Percentiles rank a stretch among this genome's conserved stretches.
Conservation (phyloP, 73 alveolate species). For the Paramecium bursaria region DNA sequence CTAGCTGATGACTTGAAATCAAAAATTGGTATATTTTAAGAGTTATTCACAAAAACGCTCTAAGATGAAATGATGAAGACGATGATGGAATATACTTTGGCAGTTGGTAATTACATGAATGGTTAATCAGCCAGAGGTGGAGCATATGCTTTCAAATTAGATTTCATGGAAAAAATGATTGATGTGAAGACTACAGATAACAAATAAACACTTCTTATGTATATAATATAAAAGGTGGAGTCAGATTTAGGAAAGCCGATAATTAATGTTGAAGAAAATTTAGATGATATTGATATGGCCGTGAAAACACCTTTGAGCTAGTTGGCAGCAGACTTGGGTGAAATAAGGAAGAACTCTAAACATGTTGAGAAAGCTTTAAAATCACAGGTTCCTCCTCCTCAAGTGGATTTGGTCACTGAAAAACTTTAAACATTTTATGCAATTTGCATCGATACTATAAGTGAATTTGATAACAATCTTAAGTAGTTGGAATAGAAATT, state of each 20-base stretch:
- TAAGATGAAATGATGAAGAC: slow-evolving; percentile 70
- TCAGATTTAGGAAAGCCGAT: slow-evolving; percentile 66
- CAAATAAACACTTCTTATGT: slow-evolving; percentile 65
- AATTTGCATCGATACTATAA: background rate
- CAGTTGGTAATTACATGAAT: slow-evolving; percentile 76
- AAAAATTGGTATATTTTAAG: slow-evolving; percentile 62
- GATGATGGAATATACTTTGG: slow-evolving; percentile 68
- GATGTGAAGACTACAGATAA: slow-evolving; percentile 74
- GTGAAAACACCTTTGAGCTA: background rate
- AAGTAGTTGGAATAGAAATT: background rate
- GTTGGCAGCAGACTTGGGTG: background rate
- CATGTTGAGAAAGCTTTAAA: background rate
- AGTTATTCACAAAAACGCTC: slow-evolving; percentile 53
- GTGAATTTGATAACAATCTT: background rate
- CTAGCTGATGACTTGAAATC: slow-evolving; percentile 28
- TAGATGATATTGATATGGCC: slow-evolving; percentile 60
- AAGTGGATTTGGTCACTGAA: background rate
- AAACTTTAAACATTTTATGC: slow-evolving; percentile 6
- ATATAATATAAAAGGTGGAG: slow-evolving; percentile 64
- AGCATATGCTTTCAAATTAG: slow-evolving; percentile 74
- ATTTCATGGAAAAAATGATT: slow-evolving; percentile 65
- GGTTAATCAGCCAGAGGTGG: slow-evolving; percentile 78
- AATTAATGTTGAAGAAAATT: slow-evolving; percentile 64
- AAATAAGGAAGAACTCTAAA: background rate
- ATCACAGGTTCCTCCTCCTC: background rate